Base-by-base conservation (phyloP, 371 early-diverging fungal species). In the Chytridium lagenaria region DNA sequence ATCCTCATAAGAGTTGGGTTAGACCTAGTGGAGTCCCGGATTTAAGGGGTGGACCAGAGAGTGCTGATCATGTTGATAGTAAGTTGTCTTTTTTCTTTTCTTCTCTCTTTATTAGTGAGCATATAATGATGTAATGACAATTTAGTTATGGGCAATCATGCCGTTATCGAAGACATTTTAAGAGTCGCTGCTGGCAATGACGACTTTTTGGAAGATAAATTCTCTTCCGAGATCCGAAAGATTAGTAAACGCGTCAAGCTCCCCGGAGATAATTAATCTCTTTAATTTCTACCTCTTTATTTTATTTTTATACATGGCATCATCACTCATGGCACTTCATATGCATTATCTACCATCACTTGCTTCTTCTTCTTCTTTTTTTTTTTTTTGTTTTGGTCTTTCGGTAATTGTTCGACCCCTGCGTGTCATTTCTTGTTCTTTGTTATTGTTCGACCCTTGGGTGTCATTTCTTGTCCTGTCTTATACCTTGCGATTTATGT, bases 51-150 rank as follows among this genome's bases (percentile, higher is more conserved):
- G 96, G 96, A 7, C 86, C 86, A 19, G 87, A 88, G 39, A 92
- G 94, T 16, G 88, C 92, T 2, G 94, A 96, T 72, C 98, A 98
- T 81, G 90, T 95, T 28, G 94, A 96, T 80, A 95, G 77, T 76
- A 57, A 22, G 77, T 76, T 0, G 39, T 38, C 71, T 66, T 0
- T 65, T 22, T 26, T n/a, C 50, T n/a, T 36, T 67, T n/a, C 28
- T 7, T 7, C 55, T 23, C 10, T 16, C 26, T 28, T 55, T 55
- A 55, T n/a, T n/a, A n/a, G n/a, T n/a, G n/a, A n/a, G n/a, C n/a
- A n/a, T n/a, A n/a, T n/a, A n/a, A n/a, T n/a, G n/a, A n/a, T n/a
- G n/a, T n/a, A 55, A 10, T 7, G 10, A 10, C 30, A 16, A 7
- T 55, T 55, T 15, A 77, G 77, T 96, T 40, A 81, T 97, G 23